Evolutionary conservation across 495 filamentous ascomycete species (phyloP).

Genomic region (Trichoderma parareesei): DNA sequence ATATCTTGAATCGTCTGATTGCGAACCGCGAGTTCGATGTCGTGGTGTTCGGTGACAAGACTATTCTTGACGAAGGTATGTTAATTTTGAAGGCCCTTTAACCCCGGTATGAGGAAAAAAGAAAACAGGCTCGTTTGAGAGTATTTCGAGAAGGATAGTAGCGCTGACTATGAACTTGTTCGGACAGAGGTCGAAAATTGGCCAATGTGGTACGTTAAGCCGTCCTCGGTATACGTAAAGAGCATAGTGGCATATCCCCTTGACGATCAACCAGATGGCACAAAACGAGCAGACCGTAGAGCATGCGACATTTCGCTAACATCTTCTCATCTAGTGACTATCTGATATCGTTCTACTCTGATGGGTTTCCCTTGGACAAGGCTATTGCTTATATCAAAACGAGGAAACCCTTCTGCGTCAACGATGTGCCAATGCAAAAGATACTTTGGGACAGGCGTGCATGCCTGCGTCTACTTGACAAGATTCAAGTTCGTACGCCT

Average conservation of each 20-base stretch:
- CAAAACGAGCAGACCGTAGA: neutral
- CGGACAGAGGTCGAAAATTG: slow-evolving; percentile 57
- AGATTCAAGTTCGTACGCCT: slow-evolving; percentile 81
- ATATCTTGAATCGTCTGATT: slow-evolving; percentile 87
- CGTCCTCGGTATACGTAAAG: slow-evolving; percentile 1
- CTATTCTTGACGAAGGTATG: slow-evolving; percentile 85
- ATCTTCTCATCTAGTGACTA: slow-evolving; percentile 56
- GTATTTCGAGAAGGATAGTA: neutral
- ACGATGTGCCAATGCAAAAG: slow-evolving; percentile 97
- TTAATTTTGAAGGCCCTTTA: slow-evolving; percentile 13
- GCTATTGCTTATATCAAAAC: slow-evolving; percentile 89
- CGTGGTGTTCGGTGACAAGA: slow-evolving; percentile 95
- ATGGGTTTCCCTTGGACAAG: slow-evolving; percentile 94
- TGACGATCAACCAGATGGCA: neutral
- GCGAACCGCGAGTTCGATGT: slow-evolving; percentile 90
- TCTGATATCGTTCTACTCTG: slow-evolving; percentile 94
- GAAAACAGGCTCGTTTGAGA: neutral
- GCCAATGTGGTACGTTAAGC: slow-evolving; percentile 48
- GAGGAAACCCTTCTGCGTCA: slow-evolving; percentile 92
- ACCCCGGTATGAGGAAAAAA: neutral
- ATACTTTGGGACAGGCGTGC: slow-evolving; percentile 92
- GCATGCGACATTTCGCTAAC: slow-evolving; percentile 13
- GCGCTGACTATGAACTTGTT: slow-evolving; percentile 10
- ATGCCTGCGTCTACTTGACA: slow-evolving; percentile 79
- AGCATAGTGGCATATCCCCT: slow-evolving; percentile 2